A percentile compares a stretch with the other conserved stretches of the same genome.
Conservation (phyloP, 148 eudicot genomes). For the Pharnaceum exiguum region DNA sequence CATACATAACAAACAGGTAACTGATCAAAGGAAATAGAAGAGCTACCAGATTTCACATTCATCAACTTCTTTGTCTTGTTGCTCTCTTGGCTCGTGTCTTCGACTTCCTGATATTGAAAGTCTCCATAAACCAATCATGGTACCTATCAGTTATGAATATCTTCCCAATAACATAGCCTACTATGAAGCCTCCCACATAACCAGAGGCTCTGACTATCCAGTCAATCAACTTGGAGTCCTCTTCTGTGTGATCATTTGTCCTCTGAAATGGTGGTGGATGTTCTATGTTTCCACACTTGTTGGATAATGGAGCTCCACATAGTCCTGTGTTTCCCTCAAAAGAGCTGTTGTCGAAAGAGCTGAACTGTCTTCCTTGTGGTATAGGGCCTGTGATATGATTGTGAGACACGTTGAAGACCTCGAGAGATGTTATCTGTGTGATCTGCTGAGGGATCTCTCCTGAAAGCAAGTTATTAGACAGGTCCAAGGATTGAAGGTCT, state of each 20-base stretch:
- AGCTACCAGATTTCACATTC: too few species aligned
- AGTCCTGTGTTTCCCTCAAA: conserved; percentile 19
- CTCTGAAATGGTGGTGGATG: not conserved
- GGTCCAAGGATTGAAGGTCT: conserved; percentile 19
- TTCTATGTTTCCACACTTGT: not conserved
- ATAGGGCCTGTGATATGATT: conserved; percentile 18
- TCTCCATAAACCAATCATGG: not conserved
- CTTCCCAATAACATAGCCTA: conserved; percentile 18
- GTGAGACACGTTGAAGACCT: conserved; percentile 14
- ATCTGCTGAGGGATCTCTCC: conserved; percentile 23
- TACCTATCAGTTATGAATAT: not conserved
- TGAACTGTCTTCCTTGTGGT: conserved; percentile 22
- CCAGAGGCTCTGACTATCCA: conserved; percentile 18
- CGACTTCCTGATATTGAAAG: too few species aligned
- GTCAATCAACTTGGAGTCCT: not conserved
- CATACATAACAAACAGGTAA: too few species aligned
- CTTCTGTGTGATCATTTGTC: not conserved
- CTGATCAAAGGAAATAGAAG: too few species aligned
- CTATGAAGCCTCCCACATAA: conserved; percentile 1
- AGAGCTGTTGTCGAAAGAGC: conserved; percentile 18
- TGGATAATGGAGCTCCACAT: conserved; percentile 23
- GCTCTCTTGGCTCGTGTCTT: not conserved
- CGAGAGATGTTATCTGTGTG: conserved; percentile 10
- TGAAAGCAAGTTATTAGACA: conserved; percentile 22
- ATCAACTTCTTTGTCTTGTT: too few species aligned